Evolutionary conservation across 176 grass and related monocot genomes (phyloP).

Genomic region (Carex cristatella): DNA sequence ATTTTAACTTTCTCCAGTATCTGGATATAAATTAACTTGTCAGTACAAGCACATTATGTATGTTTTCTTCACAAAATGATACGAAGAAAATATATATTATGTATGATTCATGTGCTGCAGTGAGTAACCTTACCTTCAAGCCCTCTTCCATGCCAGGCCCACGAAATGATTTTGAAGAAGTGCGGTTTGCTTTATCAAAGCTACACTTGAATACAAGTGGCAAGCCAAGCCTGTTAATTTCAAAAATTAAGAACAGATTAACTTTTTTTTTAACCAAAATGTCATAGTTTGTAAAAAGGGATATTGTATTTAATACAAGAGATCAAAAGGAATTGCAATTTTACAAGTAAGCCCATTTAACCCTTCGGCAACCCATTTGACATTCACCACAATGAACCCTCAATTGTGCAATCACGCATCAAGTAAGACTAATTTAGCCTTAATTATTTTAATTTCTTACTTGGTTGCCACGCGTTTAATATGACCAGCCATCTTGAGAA

Average conservation of each 20-base stretch:
- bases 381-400: background rate
- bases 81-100: background rate
- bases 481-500: constrained; percentile 84
- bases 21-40: constrained; percentile 34
- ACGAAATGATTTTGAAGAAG: constrained; percentile 87
- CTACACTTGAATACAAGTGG: constrained; percentile 92
- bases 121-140: constrained; percentile 40
- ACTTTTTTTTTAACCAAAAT: background rate
- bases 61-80: background rate
- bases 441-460: constrained; percentile 31
- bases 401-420: background rate
- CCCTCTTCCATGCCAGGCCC: constrained; percentile 90
- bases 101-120: background rate
- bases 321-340: background rate
- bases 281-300: background rate
- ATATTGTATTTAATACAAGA: background rate
- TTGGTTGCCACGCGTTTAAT: constrained; percentile 62
- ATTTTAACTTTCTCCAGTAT: constrained; percentile 92
- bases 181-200: constrained; percentile 97
- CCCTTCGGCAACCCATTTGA: background rate
- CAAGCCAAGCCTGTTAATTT: constrained; percentile 53
- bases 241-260: background rate
- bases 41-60: background rate
- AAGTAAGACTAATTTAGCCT: background rate
- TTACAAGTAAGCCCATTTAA: background rate